Base-by-base conservation (phyloP, 306 rosid genomes). In the Medicago lupulina region DNA sequence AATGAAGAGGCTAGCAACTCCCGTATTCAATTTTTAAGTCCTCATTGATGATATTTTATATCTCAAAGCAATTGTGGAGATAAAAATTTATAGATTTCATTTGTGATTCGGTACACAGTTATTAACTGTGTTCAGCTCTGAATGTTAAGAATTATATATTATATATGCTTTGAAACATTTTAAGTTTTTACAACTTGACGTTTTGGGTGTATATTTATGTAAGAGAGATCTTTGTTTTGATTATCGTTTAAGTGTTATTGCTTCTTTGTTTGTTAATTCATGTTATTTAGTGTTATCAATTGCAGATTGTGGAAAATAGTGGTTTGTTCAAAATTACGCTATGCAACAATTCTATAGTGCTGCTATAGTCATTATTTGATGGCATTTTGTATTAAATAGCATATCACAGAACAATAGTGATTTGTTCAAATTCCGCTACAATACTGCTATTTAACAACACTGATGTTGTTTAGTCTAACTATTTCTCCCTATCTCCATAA, bases 1-100 rank as follows among this genome's bases (percentile, higher is more conserved):
- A 81, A 80, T 41, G 78, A 69, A 7, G 73, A 53, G 73, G 31
- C 40, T 44, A 78, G 23, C 38, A 62, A 43, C 38, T 80, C 46
- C 31, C 44, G 15, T 17, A 39, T 28, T 10, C 39, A 50, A 18
- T 6, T 58, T 50, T 57, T 66, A 50, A 8, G 25, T 73, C 44
- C 54, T 6, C 13, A 44, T 14, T 14, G 51, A 58, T 36, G 72
- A 25, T 50, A 8, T 25, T 57, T 70, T 13, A 54, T 11, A 19
- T 53, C 67, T 57, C 13, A 38, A 71, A 28, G 41, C 43, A 58
- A 19, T 8, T 72, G 21, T 8, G 23, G 62, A 47, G 53, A 60
- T 34, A 34, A 4, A 61, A 68, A 14, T 13, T 46, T 71, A 11
- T 11, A 54, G 21, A 8, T 17, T 72, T 70, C 25, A 28, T 71